Percentiles rank a stretch among this genome's conserved stretches.
Conservation (phyloP, 345 rosid species). For the Sisymbrium irio region DNA sequence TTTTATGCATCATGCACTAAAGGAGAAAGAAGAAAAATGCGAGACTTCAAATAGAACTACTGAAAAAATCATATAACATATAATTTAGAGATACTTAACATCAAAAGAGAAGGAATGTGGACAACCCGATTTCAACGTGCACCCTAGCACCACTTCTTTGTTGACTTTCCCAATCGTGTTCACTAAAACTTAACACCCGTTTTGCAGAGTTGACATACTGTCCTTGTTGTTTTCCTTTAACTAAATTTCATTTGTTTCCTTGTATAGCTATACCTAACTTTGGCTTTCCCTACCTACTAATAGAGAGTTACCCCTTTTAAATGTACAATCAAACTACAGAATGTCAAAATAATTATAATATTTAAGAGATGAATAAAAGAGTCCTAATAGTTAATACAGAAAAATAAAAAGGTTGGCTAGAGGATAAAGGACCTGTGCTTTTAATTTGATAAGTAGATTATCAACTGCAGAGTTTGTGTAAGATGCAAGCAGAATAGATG, state of each 20-base stretch:
- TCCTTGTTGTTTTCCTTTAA: neutral
- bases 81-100: neutral
- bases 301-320: neutral
- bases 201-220: neutral
- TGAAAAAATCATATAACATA: neutral
- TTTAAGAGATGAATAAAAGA: neutral
- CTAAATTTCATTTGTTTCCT: neutral
- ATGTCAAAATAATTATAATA: neutral
- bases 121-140: neutral
- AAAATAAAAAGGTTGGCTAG: neutral
- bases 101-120: neutral
- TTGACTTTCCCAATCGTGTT: conserved; percentile 4
- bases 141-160: conserved; percentile 13
- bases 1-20: neutral
- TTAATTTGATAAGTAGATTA: conserved; percentile 91
- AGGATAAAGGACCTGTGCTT: conserved; percentile 75
- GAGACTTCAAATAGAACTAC: neutral
- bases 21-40: neutral
- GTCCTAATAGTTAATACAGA: conserved; percentile 9
- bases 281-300: conserved; percentile 1
- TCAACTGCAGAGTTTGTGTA: conserved; percentile 99
- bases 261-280: neutral
- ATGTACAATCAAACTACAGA: neutral
- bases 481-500: conserved; percentile 93
- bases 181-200: neutral